phyloP scores from a whole-genome alignment of 2,329 filamentous ascomycete genomes.

The Leptographium lundbergii region DNA sequence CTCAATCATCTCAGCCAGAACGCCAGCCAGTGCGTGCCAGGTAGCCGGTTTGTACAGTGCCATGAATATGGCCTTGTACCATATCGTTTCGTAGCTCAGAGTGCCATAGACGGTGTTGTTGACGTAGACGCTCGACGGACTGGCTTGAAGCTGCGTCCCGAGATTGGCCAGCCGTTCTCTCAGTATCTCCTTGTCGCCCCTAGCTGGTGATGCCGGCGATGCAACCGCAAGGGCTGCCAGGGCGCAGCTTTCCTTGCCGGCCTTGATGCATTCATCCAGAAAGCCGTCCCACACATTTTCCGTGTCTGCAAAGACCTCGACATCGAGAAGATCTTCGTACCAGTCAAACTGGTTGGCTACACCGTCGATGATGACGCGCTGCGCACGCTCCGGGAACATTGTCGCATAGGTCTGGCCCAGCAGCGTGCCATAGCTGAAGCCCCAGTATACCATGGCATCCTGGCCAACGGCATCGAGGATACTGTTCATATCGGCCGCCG shows the following conservation, averaged over 20 bases:
- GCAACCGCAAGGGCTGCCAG: background rate
- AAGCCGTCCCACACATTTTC: background rate
- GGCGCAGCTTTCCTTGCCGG: background rate
- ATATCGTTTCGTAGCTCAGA: background rate
- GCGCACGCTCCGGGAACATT: background rate
- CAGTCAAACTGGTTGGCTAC: background rate
- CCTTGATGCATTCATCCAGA: background rate
- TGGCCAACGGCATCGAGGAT: background rate
- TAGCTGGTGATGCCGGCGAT: background rate
- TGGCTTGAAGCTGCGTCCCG: background rate
- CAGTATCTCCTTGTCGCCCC: background rate
- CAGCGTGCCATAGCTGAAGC: constrained; percentile 1
- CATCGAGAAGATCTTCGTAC: background rate
- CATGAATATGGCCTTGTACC: background rate
- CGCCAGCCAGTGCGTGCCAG: background rate
- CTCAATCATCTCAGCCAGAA: background rate
- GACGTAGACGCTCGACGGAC: background rate
- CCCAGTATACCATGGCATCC: background rate
- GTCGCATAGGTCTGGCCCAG: background rate
- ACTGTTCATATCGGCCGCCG: constrained; percentile 2
- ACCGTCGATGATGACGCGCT: background rate
- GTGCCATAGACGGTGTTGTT: background rate
- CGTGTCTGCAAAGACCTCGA: background rate
- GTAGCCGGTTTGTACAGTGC: background rate
- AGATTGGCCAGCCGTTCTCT: background rate